Base-by-base conservation (phyloP, 768 basidiomycete genomes). In the Melanogaster broomeanus region DNA sequence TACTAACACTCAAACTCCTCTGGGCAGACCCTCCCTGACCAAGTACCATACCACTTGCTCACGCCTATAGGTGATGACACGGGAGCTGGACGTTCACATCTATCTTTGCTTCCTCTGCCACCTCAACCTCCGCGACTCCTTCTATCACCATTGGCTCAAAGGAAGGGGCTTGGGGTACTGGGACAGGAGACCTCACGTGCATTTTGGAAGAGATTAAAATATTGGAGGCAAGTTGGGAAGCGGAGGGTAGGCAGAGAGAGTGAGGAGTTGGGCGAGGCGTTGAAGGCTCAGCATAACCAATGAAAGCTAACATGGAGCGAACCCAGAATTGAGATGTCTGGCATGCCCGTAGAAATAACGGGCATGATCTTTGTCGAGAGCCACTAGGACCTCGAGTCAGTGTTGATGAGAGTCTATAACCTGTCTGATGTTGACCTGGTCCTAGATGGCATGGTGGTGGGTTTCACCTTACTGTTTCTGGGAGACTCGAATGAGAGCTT, bases 31-130 rank as follows among this genome's bases (percentile, higher is more conserved):
- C 0, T 86, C 90, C 0, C 72, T 98, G 52, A 82, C 83, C 61
- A 93, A 90, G 65, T 95, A 97, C 65, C 96, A 98, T 68, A 89
- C 83, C 87, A 90, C 42, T 78, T 96, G 24, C 78, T 98, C 16
- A 90, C 89, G 1, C 74, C 97, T 13, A 72, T 76, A 7, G 92
- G 93, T 8, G 88, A 89, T 42, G 80, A 78, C 2, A 77, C 83
- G 0, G 86, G 85, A 68, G 75, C 48, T 93, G 90, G 90, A 83
- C 82, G 28, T 77, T 91, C 4, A 74, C 80, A 4, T 79, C 80
- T 8, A 80, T 93, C 31, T 15, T 30, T n/a, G 11, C 33, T 11
- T 42, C 86, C 53, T 45, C 38, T 15, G 51, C 46, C 4, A 11
- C 28, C 28, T 27, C 62, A 15, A 18, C 49, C 6, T 9, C 47